phyloP scores from a whole-genome alignment of 371 early-diverging fungal genomes.

The Zancudomyces culisetae region DNA sequence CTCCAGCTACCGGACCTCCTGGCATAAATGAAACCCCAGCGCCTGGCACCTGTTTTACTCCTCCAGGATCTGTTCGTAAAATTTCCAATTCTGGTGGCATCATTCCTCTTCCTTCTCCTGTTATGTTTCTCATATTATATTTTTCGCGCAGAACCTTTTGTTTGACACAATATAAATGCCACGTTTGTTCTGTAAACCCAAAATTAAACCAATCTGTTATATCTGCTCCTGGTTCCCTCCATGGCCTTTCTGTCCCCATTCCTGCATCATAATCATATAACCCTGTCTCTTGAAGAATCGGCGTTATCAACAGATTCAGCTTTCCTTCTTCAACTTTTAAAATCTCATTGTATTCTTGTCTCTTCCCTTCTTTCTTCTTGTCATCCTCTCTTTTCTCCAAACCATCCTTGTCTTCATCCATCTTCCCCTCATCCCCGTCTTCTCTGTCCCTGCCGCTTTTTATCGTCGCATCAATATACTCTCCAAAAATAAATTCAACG shows the following conservation, averaged over 20 bases:
- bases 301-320: conserved; percentile 21
- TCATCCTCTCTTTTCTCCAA: too few species aligned
- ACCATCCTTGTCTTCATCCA: not conserved
- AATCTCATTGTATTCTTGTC: conserved; percentile 2
- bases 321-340: conserved; percentile 14
- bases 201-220: conserved; percentile 87
- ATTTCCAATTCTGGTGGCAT: conserved; percentile 1
- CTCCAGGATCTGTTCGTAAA: conserved; percentile 1
- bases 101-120: not conserved
- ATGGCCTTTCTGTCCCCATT: conserved; percentile 62
- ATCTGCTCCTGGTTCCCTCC: conserved; percentile 74
- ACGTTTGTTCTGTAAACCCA: conserved; percentile 71
- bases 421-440: not conserved
- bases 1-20: not conserved
- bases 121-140: conserved; percentile 8
- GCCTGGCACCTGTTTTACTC: not conserved
- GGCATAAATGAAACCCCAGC: not conserved
- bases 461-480: not conserved
- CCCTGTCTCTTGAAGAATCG: conserved; percentile 21
- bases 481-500: conserved; percentile 1
- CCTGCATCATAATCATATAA: conserved; percentile 54
- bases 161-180: conserved; percentile 58
- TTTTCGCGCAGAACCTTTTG: conserved; percentile 45
- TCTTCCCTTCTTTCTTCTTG: not conserved
- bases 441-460: not conserved